Evolutionary conservation across 148 eudicot species (phyloP).

Genomic region (Amaranthus cruentus): DNA sequence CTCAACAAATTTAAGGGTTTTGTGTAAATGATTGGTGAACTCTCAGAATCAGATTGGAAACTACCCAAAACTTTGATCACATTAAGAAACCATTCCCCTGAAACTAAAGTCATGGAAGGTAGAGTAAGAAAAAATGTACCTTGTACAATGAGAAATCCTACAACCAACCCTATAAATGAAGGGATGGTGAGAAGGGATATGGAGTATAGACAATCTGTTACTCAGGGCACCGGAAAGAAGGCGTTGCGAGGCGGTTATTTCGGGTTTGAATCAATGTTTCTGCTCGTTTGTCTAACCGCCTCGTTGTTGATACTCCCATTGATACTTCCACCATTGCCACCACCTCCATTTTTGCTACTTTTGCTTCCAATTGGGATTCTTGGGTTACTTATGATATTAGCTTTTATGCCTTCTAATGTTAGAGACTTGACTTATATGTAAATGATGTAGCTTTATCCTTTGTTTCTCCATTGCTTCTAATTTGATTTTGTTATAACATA

Average conservation of each 20-base stretch:
- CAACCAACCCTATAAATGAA: neutral
- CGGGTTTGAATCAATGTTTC: slow-evolving; percentile 55
- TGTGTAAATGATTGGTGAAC: slow-evolving; percentile 24
- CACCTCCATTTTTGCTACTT: slow-evolving; percentile 79
- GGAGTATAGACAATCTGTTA: slow-evolving; percentile 9
- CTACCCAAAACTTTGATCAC: slow-evolving; percentile 4
- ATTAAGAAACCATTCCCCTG: neutral
- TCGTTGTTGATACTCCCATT: slow-evolving; percentile 69
- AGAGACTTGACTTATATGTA: slow-evolving; percentile 40
- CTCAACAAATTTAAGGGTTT: neutral
- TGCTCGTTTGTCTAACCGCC: slow-evolving; percentile 59
- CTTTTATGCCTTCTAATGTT: slow-evolving; percentile 66
- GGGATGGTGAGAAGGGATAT: neutral
- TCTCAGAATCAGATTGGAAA: slow-evolving; percentile 18
- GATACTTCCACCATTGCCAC: slow-evolving; percentile 84
- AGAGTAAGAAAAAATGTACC: slow-evolving; percentile 11
- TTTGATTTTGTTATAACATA: neutral
- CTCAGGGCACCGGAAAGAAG: slow-evolving; percentile 10
- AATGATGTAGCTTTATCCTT: slow-evolving; percentile 21
- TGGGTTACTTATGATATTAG: slow-evolving; percentile 59
- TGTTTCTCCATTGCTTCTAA: neutral
- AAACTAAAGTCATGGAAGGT: slow-evolving; percentile 6
- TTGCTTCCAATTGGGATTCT: slow-evolving; percentile 69
- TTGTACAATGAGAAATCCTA: slow-evolving; percentile 6
- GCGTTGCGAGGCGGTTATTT: slow-evolving; percentile 38